Percentiles rank a stretch among this genome's conserved stretches.
phyloP scores from a whole-genome alignment of 2,329 filamentous ascomycete genomes.

The Hymenoscyphus salicellus region DNA sequence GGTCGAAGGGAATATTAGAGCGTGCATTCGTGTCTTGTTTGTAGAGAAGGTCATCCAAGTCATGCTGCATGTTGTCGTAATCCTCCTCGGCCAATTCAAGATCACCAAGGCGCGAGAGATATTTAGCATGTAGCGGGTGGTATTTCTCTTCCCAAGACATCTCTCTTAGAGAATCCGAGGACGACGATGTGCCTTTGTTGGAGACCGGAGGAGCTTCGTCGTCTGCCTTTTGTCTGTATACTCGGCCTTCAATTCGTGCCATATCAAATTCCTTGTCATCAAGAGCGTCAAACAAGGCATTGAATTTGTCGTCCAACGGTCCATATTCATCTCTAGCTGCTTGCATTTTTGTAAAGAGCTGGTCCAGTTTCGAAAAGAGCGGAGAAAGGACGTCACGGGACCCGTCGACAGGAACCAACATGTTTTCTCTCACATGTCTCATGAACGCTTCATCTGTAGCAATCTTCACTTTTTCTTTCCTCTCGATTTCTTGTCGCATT shows the following conservation, averaged over 20 bases:
- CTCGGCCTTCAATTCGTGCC: conserved; percentile 13
- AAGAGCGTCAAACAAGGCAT: conserved; percentile 15
- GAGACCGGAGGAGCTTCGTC: neutral
- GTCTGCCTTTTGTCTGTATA: conserved; percentile 6
- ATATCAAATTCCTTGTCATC: conserved; percentile 20
- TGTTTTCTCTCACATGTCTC: conserved; percentile 13
- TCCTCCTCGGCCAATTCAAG: conserved; percentile 19
- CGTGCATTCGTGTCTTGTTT: conserved; percentile 5
- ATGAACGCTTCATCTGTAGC: conserved; percentile 20
- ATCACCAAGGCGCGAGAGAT: conserved; percentile 21
- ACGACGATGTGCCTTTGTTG: neutral
- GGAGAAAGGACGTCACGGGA: neutral
- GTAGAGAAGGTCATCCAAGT: conserved; percentile 6
- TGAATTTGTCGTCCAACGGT: conserved; percentile 20
- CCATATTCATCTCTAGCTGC: conserved; percentile 23
- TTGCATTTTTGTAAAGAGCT: conserved; percentile 13
- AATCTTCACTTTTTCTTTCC: conserved; percentile 10
- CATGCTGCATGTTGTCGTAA: conserved; percentile 11
- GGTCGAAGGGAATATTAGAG: neutral
- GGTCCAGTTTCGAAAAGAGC: neutral
- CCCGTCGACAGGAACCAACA: neutral
- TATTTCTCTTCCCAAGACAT: conserved; percentile 10
- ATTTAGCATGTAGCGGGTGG: conserved; percentile 16
- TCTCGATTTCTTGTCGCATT: conserved; percentile 14
- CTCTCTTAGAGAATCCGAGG: neutral